phyloP scores from a whole-genome alignment of 1,139 yeast genomes.

The Yarrowia galli region DNA sequence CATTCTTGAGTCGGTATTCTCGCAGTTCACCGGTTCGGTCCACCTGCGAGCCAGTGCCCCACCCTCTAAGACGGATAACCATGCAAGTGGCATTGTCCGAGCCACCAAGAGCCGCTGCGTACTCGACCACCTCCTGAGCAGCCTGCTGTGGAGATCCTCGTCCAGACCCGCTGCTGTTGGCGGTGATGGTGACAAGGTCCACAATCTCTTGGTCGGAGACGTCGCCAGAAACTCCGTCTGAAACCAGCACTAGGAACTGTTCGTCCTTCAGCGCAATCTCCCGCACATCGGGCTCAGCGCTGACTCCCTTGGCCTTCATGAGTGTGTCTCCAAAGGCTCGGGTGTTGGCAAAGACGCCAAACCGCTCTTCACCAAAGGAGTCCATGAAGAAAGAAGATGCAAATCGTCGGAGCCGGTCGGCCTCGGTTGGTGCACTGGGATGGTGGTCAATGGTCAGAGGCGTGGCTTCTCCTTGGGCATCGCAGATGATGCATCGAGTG shows the following conservation, averaged over 20 bases:
- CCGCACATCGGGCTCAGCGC: slow-evolving; percentile 87
- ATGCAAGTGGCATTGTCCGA: slow-evolving; percentile 94
- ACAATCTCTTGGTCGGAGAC: slow-evolving; percentile 90
- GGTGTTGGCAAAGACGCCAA: slow-evolving; percentile 85
- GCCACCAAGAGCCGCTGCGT: slow-evolving; percentile 86
- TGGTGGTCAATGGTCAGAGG: slow-evolving; percentile 83
- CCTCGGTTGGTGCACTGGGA: slow-evolving; percentile 83
- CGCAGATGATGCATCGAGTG: slow-evolving; percentile 75
- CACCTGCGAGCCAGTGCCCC: slow-evolving; percentile 87
- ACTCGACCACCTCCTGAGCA: slow-evolving; percentile 83
- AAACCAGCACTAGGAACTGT: slow-evolving; percentile 74
- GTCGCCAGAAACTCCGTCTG: slow-evolving; percentile 86
- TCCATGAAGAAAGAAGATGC: slow-evolving; percentile 83
- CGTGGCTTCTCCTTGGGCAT: slow-evolving; percentile 75
- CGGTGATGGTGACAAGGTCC: slow-evolving; percentile 79
- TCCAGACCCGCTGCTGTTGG: slow-evolving; percentile 68
- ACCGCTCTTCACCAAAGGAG: slow-evolving; percentile 92
- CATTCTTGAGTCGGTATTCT: slow-evolving; percentile 71
- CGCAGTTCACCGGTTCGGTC: slow-evolving; percentile 86
- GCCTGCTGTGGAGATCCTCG: slow-evolving; percentile 85
- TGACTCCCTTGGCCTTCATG: slow-evolving; percentile 82
- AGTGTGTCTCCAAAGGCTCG: slow-evolving; percentile 88
- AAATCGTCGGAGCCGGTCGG: slow-evolving; percentile 70
- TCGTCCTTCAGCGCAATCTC: slow-evolving; percentile 57
- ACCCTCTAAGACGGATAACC: slow-evolving; percentile 79